These are phyloP conservation scores for Leccinum truebloodii DNA, from an alignment of 768 basidiomycete species.

Conservation along the genomic window DNA sequence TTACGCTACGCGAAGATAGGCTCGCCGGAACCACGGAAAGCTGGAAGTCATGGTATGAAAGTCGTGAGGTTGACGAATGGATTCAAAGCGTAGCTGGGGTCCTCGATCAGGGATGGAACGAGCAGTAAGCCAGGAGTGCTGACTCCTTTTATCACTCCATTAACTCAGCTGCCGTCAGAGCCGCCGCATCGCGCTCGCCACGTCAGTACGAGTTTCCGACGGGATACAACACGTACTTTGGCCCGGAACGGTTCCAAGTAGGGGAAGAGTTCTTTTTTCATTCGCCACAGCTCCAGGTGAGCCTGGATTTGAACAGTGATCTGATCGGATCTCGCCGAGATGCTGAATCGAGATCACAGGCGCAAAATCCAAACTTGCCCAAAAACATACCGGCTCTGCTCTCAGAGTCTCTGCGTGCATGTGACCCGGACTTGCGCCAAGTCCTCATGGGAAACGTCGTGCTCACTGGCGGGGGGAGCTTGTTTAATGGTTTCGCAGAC, in stretches of 20 bases:
- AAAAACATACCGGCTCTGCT: conserved; percentile 79
- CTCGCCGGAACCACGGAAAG: conserved; percentile 69
- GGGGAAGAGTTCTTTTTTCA: conserved; percentile 92
- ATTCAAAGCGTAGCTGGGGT: conserved; percentile 85
- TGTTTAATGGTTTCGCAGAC: conserved; percentile 84
- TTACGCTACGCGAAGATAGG: conserved; percentile 75
- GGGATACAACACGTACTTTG: conserved; percentile 85
- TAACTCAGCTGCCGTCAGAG: conserved; percentile 39
- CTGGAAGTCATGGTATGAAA: conserved; percentile 82
- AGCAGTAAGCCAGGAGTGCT: conserved; percentile 57
- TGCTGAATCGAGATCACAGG: conserved; percentile 30
- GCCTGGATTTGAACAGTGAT: conserved; percentile 15
- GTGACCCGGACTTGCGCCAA: conserved; percentile 90
- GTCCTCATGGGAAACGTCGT: conserved; percentile 92
- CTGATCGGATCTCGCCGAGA: background rate
- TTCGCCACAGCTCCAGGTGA: conserved; percentile 52
- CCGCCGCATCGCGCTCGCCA: conserved; percentile 53
- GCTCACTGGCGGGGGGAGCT: conserved; percentile 90
- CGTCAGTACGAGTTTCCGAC: conserved; percentile 94
- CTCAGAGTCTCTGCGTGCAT: conserved; percentile 73
- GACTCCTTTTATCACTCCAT: background rate
- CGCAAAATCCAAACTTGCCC: conserved; percentile 65
- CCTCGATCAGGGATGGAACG: conserved; percentile 86
- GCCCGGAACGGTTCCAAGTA: conserved; percentile 74
- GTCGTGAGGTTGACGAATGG: conserved; percentile 90